Base-by-base conservation (phyloP, 2,329 filamentous ascomycete genomes). In the Cryphonectria nitschkei region DNA sequence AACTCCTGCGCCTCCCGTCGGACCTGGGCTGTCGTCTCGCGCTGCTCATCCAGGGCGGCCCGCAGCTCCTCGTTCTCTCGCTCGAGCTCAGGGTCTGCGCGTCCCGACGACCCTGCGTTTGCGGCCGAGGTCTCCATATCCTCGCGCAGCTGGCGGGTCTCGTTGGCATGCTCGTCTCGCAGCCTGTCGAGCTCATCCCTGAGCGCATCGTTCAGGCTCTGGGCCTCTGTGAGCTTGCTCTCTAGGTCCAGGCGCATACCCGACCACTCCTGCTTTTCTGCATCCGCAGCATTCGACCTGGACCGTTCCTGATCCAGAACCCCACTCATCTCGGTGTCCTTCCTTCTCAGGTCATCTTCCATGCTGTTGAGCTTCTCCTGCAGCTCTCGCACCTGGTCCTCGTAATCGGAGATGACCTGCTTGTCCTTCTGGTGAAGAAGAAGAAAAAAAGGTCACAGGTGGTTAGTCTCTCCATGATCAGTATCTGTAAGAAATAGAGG, bases 1-100 rank as follows among this genome's bases (percentile, higher is more conserved):
- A 95, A 97, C 65, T 90, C 88, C 70, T 93, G 90, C 0, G 95
- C 94, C 81, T 98, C 93, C 68, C 88, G 89, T 34, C 93, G 90
- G 43, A 98, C 96, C 76, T 97, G 93, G 73, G 97, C 92, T 0
- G 94, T 97, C 2, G 96, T 88, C 70, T 92, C 87, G 75, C 94
- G 91, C 79, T 98, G 95, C 74, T 95, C 87, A 67, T 85, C 83
- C 32, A 95, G 81, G 41, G 91, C 87, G 50, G 81, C 80, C 74
- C 92, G 89, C 32, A 95, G 82, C 60, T 89, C 88, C 70, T 91
- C 86, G 76, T 98, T 93, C 76, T 93, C 91, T 62, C 84, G 84
- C 76, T 89, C 86, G 71, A 91, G 82, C 64, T 92, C 89, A 2
- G 82, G 76, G 75, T 90, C 85, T 52, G 78, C 82, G 29, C 66